Conservation (phyloP, 2,329 filamentous ascomycete genomes). For the Colletotrichum musicola region DNA sequence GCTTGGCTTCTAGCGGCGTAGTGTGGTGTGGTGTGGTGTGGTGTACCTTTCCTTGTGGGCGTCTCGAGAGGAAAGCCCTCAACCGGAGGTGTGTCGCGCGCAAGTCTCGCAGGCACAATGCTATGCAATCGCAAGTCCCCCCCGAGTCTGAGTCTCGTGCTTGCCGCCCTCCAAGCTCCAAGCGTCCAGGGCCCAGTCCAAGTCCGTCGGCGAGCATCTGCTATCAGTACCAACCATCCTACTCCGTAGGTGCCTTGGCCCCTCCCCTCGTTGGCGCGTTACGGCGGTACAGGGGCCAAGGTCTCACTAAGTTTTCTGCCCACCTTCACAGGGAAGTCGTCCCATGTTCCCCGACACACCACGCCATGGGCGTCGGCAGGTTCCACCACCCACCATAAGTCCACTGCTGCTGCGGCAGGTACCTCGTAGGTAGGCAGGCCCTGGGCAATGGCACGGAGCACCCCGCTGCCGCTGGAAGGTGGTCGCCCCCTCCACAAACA, state of each 20-base stretch:
- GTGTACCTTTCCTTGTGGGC: background rate
- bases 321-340: constrained; percentile 24
- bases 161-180: background rate
- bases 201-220: background rate
- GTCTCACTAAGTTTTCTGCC: constrained; percentile 10
- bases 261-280: background rate
- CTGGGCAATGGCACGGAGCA: too few relatives aligned
- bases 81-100: background rate
- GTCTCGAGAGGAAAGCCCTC: background rate
- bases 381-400: constrained; percentile 8
- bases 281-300: constrained; percentile 11
- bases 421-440: too few relatives aligned
- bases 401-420: background rate
- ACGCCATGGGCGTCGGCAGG: constrained; percentile 27
- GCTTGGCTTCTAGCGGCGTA: background rate
- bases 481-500: too few relatives aligned
- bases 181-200: background rate
- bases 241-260: too few relatives aligned
- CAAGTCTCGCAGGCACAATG: background rate
- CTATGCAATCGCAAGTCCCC: background rate
- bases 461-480: too few relatives aligned
- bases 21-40: background rate
- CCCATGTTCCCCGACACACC: constrained; percentile 33
- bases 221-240: too few relatives aligned
- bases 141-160: background rate